Conservation (phyloP, 805 yeast species). For the Yamadazyma phyllophila region DNA sequence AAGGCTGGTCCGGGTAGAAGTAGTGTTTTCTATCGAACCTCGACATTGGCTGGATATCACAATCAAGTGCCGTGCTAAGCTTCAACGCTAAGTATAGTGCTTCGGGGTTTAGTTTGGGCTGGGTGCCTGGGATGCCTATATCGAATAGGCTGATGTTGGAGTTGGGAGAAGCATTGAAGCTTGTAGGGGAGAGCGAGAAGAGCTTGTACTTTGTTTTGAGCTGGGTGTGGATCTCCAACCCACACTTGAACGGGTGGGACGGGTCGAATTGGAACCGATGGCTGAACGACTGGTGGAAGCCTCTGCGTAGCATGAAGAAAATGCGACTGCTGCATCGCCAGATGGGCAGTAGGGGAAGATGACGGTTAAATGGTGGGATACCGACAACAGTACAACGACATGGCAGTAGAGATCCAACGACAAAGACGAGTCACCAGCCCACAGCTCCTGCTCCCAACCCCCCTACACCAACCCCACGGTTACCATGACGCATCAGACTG, state of each 20-base stretch:
- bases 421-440: neutral
- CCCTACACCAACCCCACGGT: neutral
- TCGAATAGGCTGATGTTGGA: constrained; percentile 74
- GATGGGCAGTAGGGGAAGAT: neutral
- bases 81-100: constrained; percentile 68
- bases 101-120: constrained; percentile 75
- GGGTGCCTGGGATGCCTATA: constrained; percentile 88
- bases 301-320: neutral
- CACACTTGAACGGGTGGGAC: constrained; percentile 59
- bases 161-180: constrained; percentile 59
- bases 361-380: neutral
- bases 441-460: too few relatives aligned
- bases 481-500: neutral
- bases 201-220: constrained; percentile 70
- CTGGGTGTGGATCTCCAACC: constrained; percentile 93
- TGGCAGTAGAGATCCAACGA: neutral
- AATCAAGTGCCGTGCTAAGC: constrained; percentile 68
- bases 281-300: neutral
- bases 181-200: constrained; percentile 58
- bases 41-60: constrained; percentile 53
- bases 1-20: constrained; percentile 94
- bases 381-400: too few relatives aligned
- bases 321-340: neutral
- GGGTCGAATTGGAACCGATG: constrained; percentile 8
- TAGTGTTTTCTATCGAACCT: constrained; percentile 93